Percentiles rank a stretch among this genome's conserved stretches.
Conservation (phyloP, 2,329 filamentous ascomycete genomes). For the Ophiostoma perfectum region DNA sequence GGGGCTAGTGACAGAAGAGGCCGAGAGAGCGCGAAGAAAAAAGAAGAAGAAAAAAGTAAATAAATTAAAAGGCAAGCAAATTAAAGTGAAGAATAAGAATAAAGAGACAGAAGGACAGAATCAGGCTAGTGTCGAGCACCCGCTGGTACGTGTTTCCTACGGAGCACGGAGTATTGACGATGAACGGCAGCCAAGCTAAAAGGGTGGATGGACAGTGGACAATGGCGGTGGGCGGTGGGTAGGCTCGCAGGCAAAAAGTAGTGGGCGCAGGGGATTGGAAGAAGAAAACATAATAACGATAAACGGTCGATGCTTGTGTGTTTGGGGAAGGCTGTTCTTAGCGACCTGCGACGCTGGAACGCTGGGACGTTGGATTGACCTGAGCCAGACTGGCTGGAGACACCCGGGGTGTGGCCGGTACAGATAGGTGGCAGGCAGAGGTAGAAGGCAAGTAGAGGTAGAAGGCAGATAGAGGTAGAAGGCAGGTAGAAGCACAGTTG, state of each 20-base stretch:
- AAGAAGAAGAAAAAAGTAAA: neutral
- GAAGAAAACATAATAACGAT: neutral
- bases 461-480: too few species aligned
- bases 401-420: too few species aligned
- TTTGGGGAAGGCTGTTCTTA: neutral
- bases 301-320: neutral
- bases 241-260: neutral
- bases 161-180: constrained; percentile 13
- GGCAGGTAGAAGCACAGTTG: too few species aligned
- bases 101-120: neutral
- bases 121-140: neutral
- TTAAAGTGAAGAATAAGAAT: neutral
- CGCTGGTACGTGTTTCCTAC: constrained; percentile 11
- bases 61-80: neutral
- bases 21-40: constrained; percentile 12
- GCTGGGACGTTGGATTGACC: too few species aligned
- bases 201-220: constrained; percentile 1
- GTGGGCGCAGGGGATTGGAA: neutral
- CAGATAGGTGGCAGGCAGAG: too few species aligned
- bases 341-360: too few species aligned
- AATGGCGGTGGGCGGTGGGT: neutral
- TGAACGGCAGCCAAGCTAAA: constrained; percentile 12
- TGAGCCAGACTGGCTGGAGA: too few species aligned
- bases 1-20: constrained; percentile 14
- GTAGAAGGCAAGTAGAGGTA: too few species aligned